A percentile compares a stretch with the other conserved stretches of the same genome.
Evolutionary conservation across 1,284 basidiomycete species (phyloP).

Genomic region (Schizophyllum amplum): DNA sequence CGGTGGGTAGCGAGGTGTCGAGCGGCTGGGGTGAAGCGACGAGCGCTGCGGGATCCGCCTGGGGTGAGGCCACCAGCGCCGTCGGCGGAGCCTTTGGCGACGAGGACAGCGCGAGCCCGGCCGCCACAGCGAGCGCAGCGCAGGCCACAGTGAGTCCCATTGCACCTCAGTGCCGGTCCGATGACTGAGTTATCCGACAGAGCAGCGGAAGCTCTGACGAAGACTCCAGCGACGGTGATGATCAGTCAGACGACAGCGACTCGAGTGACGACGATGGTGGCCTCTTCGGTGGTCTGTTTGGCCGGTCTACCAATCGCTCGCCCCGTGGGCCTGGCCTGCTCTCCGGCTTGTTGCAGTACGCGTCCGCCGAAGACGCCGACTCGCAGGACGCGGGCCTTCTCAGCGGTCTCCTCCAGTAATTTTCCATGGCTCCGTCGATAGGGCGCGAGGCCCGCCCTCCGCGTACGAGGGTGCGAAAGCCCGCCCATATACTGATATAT

Average conservation of each 20-base stretch:
- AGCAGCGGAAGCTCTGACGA: neutral
- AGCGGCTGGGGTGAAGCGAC: conserved; percentile 4
- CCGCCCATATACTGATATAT: too few species aligned
- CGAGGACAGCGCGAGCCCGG: neutral
- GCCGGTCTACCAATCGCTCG: neutral
- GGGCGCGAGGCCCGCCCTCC: too few species aligned
- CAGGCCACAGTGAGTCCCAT: neutral
- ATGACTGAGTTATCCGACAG: neutral
- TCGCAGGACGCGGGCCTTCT: neutral
- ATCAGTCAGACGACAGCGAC: neutral
- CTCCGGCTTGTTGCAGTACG: neutral
- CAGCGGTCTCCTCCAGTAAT: neutral
- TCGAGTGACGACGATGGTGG: neutral
- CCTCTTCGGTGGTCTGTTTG: neutral
- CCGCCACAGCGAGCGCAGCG: neutral
- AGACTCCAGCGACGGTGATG: too few species aligned
- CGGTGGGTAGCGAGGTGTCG: neutral
- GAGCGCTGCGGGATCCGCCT: neutral
- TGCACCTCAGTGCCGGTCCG: neutral
- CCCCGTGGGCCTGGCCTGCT: neutral
- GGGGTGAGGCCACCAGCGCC: conserved; percentile 7
- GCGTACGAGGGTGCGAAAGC: too few species aligned
- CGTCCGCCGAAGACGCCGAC: neutral
- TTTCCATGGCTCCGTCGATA: too few species aligned
- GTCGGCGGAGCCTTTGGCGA: neutral